Evolutionary conservation across 306 rosid species (phyloP).

Genomic region (Medicago arabica): DNA sequence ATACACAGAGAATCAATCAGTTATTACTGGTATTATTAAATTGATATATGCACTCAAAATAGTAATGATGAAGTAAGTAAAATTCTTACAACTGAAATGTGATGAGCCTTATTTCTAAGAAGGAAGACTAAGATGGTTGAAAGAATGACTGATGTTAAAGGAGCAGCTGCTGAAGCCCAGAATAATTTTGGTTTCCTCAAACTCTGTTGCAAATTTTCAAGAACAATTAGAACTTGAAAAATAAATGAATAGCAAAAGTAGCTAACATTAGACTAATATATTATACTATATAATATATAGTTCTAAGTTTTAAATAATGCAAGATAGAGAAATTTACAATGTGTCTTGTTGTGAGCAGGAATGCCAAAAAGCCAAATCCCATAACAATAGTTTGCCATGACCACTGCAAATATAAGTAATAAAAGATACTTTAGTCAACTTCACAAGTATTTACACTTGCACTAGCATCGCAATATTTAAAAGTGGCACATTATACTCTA

Average conservation of each 20-base stretch:
- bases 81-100: slow-evolving; percentile 68
- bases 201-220: slow-evolving; percentile 63
- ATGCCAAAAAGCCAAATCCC: slow-evolving; percentile 70
- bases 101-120: slow-evolving; percentile 57
- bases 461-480: not conserved
- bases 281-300: not conserved
- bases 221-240: slow-evolving; percentile 13
- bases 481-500: slow-evolving; percentile 6
- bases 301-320: not conserved
- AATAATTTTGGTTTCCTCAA: slow-evolving; percentile 79
- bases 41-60: not conserved
- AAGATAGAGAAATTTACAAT: slow-evolving; percentile 62
- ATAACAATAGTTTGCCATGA: slow-evolving; percentile 85
- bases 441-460: not conserved
- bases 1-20: not conserved
- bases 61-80: not conserved
- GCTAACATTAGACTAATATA: not conserved
- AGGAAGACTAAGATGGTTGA: slow-evolving; percentile 79
- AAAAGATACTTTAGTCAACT: slow-evolving; percentile 34
- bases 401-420: slow-evolving; percentile 70
- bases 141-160: slow-evolving; percentile 83
- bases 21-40: not conserved
- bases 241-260: not conserved
- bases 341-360: slow-evolving; percentile 74
- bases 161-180: slow-evolving; percentile 96